Conservation (phyloP, 495 filamentous ascomycete species). For the Aspergillus sclerotioniger region DNA sequence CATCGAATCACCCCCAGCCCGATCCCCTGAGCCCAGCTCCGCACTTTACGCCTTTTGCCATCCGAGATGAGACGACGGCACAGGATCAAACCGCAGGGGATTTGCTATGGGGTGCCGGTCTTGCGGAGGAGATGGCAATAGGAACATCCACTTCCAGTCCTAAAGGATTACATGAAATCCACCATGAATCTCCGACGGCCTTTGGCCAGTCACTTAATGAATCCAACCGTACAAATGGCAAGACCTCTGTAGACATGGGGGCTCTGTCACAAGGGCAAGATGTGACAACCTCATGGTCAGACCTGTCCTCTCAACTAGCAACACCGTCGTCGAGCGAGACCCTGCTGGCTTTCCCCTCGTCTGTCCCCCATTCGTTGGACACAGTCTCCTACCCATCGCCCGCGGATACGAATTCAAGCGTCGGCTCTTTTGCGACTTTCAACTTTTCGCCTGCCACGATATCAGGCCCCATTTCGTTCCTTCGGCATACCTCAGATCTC, state of each 20-base stretch:
- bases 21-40: slow-evolving; percentile 3
- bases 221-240: slow-evolving; percentile 19
- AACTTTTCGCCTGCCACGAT: slow-evolving; percentile 30
- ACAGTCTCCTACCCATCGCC: slow-evolving; percentile 23
- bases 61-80: slow-evolving; percentile 4
- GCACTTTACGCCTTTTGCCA: slow-evolving; percentile 9
- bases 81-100: slow-evolving; percentile 10
- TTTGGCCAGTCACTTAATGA: slow-evolving; percentile 23
- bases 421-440: slow-evolving; percentile 33
- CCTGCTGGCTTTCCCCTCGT: slow-evolving; percentile 19
- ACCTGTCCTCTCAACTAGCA: slow-evolving; percentile 20
- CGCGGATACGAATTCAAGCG: slow-evolving; percentile 29
- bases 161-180: slow-evolving; percentile 28
- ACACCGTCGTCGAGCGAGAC: slow-evolving; percentile 16
- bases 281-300: slow-evolving; percentile 25
- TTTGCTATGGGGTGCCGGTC: slow-evolving; percentile 18
- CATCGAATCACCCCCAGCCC: slow-evolving; percentile 12
- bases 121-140: slow-evolving; percentile 18
- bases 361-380: slow-evolving; percentile 22
- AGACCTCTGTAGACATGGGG: slow-evolving; percentile 22
- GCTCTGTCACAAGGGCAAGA: slow-evolving; percentile 22
- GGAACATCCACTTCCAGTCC: slow-evolving; percentile 22
- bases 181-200: slow-evolving; percentile 28
- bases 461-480: slow-evolving; percentile 37
- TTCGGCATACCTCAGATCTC: slow-evolving; percentile 33